Percentiles rank a stretch among this genome's conserved stretches.
phyloP scores from a whole-genome alignment of 2,329 filamentous ascomycete species.

The Fusarium pseudocircinatum region DNA sequence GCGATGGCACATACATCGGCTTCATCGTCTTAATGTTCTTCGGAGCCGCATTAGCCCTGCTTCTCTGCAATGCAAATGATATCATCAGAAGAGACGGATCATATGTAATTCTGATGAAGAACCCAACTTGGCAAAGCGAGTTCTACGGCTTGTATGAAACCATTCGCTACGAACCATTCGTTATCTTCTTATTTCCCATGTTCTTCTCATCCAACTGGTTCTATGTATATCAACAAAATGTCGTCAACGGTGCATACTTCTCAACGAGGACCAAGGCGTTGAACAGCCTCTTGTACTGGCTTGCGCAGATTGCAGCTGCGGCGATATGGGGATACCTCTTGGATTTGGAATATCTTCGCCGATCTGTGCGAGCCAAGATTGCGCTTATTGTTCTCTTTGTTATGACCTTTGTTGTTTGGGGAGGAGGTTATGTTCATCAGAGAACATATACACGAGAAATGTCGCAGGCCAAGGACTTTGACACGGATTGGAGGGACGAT shows the following conservation, averaged over 20 bases:
- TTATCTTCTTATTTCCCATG: constrained; percentile 80
- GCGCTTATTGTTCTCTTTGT: constrained; percentile 71
- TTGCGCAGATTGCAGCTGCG: constrained; percentile 78
- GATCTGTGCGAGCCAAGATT: constrained; percentile 72
- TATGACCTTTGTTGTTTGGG: constrained; percentile 82
- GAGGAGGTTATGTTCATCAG: constrained; percentile 84
- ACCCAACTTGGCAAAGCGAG: constrained; percentile 86
- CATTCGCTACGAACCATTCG: constrained; percentile 72
- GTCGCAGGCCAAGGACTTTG: not conserved
- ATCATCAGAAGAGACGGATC: constrained; percentile 82
- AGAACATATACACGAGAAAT: constrained; percentile 29
- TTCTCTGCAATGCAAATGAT: constrained; percentile 75
- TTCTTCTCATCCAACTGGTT: constrained; percentile 87
- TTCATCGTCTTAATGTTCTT: constrained; percentile 83
- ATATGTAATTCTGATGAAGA: constrained; percentile 86
- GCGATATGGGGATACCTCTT: constrained; percentile 76
- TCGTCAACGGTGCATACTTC: constrained; percentile 75
- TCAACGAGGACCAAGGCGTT: constrained; percentile 77
- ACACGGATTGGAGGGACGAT: constrained; percentile 70
- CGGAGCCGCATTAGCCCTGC: constrained; percentile 75
- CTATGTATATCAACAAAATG: constrained; percentile 81
- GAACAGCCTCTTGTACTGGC: constrained; percentile 76
- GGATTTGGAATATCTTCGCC: constrained; percentile 67
- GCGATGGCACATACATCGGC: constrained; percentile 83
- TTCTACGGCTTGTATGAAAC: constrained; percentile 79